Conservation (phyloP, 2,329 filamentous ascomycete species). For the Corynespora cassiicola region DNA sequence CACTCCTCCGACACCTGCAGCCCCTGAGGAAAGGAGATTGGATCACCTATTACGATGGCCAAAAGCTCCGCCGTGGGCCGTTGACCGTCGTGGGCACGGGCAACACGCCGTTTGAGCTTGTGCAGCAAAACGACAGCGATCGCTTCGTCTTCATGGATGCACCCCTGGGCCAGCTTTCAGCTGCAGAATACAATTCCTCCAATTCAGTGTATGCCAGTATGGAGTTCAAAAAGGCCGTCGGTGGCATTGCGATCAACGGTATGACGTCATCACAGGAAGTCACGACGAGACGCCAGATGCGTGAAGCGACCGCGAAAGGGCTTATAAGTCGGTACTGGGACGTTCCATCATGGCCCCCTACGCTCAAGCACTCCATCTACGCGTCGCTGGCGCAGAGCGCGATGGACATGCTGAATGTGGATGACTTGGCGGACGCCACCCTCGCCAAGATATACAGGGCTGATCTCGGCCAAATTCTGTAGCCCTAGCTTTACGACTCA, state of each 20-base stretch:
- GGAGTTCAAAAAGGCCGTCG: slow-evolving; percentile 26
- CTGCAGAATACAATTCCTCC: slow-evolving; percentile 24
- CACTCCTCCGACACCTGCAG: slow-evolving; percentile 62
- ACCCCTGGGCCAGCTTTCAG: slow-evolving; percentile 55
- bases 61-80: slow-evolving; percentile 58
- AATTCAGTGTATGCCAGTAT: slow-evolving; percentile 38
- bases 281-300: slow-evolving; percentile 24
- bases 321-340: slow-evolving; percentile 33
- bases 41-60: slow-evolving; percentile 57
- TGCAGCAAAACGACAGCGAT: slow-evolving; percentile 61
- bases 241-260: slow-evolving; percentile 16
- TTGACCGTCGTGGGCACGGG: slow-evolving; percentile 75
- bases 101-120: slow-evolving; percentile 63
- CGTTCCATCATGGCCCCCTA: slow-evolving; percentile 29
- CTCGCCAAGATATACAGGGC: too few species aligned
- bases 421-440: slow-evolving; percentile 25
- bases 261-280: slow-evolving; percentile 20
- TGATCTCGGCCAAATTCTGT: too few species aligned
- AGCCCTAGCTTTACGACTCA: too few species aligned
- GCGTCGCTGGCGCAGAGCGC: slow-evolving; percentile 19
- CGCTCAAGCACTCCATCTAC: slow-evolving; percentile 28
- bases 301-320: slow-evolving; percentile 23
- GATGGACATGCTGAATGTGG: slow-evolving; percentile 30
- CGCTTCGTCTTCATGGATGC: slow-evolving; percentile 73
- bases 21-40: slow-evolving; percentile 66